Percentiles rank a stretch among this genome's conserved stretches.
These are phyloP conservation scores for Vanrija sp. DNA, from an alignment of 1,284 basidiomycete species.

Conservation along the genomic window DNA sequence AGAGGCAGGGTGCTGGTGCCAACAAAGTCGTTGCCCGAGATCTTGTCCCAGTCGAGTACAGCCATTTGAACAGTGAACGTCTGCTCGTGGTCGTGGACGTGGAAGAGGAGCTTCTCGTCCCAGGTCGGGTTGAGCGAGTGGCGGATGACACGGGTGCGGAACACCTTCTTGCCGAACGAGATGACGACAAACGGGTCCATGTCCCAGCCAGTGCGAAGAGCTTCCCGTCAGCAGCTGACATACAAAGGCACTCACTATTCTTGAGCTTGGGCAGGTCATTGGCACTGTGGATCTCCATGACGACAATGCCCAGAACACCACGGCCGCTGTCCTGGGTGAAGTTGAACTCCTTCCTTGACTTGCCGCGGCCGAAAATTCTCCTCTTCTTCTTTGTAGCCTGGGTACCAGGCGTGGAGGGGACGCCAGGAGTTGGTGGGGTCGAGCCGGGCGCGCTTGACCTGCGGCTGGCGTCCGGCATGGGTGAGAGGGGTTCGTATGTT, in stretches of 20 bases:
- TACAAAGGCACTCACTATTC: conserved; percentile 62
- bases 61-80: conserved; percentile 71
- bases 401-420: not conserved
- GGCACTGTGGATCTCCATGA: conserved; percentile 70
- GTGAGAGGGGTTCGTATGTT: no score
- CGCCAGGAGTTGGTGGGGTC: not conserved
- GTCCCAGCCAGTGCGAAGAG: conserved; percentile 54
- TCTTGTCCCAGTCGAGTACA: conserved; percentile 83
- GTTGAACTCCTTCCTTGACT: conserved; percentile 54
- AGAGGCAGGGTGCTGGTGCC: conserved; percentile 70
- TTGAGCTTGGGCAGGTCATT: conserved; percentile 77
- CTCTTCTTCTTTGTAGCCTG: conserved; percentile 21
- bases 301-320: conserved; percentile 89
- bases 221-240: conserved; percentile 18
- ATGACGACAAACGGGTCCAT: conserved; percentile 98
- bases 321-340: conserved; percentile 59
- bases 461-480: no score
- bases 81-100: conserved; percentile 82
- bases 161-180: conserved; percentile 95
- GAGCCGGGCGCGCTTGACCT: no score
- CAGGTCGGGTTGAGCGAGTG: conserved; percentile 85
- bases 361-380: conserved; percentile 12
- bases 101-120: conserved; percentile 95
- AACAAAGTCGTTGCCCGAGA: conserved; percentile 81
- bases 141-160: conserved; percentile 83